Conservation (phyloP, 768 basidiomycete species). For the Xerocomellus intermedius region DNA sequence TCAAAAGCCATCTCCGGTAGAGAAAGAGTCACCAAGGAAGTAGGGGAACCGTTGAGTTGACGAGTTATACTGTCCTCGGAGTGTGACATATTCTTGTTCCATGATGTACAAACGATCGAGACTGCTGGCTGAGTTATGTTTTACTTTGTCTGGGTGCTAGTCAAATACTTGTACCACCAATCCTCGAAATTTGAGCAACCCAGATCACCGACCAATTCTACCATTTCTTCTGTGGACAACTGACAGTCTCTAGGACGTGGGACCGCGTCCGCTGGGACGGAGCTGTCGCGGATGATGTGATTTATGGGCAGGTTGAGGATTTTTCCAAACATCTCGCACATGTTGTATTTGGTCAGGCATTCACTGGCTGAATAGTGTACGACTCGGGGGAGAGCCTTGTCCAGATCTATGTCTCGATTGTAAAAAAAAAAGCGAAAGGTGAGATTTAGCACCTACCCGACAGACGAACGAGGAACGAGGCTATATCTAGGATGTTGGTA, state of each 20-base stretch:
- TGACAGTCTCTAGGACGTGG: slow-evolving; percentile 79
- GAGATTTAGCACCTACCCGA: slow-evolving; percentile 45
- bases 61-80: neutral
- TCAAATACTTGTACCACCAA: slow-evolving; percentile 73
- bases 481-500: slow-evolving; percentile 87
- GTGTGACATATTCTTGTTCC: neutral
- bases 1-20: slow-evolving; percentile 10
- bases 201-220: slow-evolving; percentile 60
- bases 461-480: slow-evolving; percentile 76
- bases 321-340: slow-evolving; percentile 75
- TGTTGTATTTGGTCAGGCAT: slow-evolving; percentile 90
- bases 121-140: neutral
- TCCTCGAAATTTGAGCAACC: slow-evolving; percentile 71
- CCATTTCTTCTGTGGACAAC: slow-evolving; percentile 74
- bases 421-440: neutral
- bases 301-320: slow-evolving; percentile 66
- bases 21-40: slow-evolving; percentile 1
- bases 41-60: neutral
- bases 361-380: slow-evolving; percentile 84
- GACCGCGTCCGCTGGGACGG: slow-evolving; percentile 66
- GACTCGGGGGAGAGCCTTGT: slow-evolving; percentile 44
- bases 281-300: slow-evolving; percentile 74
- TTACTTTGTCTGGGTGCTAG: slow-evolving; percentile 11
- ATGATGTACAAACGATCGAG: slow-evolving; percentile 5
- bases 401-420: slow-evolving; percentile 29